These are phyloP conservation scores for Potentilla sterilis DNA, from an alignment of 306 rosid species.

Conservation along the genomic window DNA sequence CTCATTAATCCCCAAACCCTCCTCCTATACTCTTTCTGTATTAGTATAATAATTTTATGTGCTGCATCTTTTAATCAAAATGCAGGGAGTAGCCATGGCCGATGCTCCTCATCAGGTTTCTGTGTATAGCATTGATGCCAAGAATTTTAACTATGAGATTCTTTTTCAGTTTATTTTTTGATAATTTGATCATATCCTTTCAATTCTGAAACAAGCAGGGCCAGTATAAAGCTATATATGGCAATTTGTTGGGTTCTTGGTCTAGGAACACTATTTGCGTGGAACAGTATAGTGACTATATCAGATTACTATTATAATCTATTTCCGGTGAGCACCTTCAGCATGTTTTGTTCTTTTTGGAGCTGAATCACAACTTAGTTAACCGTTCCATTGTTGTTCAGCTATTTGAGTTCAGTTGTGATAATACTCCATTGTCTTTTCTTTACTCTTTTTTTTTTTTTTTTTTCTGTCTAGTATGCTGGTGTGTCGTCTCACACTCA, in stretches of 20 bases:
- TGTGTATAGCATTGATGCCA: neutral
- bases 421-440: too few relatives aligned
- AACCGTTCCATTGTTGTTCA: too few relatives aligned
- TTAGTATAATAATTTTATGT: neutral
- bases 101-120: neutral
- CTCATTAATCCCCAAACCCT: too few relatives aligned
- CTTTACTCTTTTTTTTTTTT: too few relatives aligned
- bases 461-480: too few relatives aligned
- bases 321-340: conserved; percentile 54
- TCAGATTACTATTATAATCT: conserved; percentile 71
- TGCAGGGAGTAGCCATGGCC: neutral
- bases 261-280: conserved; percentile 69
- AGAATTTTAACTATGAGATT: neutral
- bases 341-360: neutral
- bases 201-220: conserved; percentile 46
- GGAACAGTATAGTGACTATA: conserved; percentile 77
- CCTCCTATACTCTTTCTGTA: neutral
- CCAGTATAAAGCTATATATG: conserved; percentile 54
- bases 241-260: conserved; percentile 78
- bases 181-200: neutral
- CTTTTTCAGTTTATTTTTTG: neutral
- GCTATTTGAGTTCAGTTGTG: too few relatives aligned
- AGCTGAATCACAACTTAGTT: neutral
- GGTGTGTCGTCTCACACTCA: too few relatives aligned
- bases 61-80: neutral